Evolutionary conservation across 108 stramenopile genomes (phyloP), one percentile per base, ranked within the genome.

Genomic region (Hondaea fermentalgiana): DNA sequence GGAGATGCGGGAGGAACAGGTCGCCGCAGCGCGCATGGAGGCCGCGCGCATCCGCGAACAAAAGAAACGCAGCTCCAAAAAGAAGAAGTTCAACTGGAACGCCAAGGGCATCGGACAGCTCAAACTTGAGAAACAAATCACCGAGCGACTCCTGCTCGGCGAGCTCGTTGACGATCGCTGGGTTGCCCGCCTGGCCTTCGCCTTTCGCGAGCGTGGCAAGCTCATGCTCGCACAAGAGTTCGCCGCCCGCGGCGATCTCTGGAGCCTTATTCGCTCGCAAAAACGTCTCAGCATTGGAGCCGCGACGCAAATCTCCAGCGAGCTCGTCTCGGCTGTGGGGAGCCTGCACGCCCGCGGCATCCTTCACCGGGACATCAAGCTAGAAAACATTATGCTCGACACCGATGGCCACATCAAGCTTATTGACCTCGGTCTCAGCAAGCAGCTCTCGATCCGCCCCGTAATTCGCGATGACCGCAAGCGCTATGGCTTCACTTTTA

Each of bases 331-430:
- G 91, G 95, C 96, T 21, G 89, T 97, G 19, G 89, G 91, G 72
- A 95, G 95, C 12, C 88, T 99, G 47, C 91, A 96, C 28, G 92
- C 89, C 58, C 94, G 92, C 51, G 91, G 90, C 76, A 95, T 99
- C 45, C 96, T 99, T 8, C 98, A 99, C 92, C 97, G 98, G 90
- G 98, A 99, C 92, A 92, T 99, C 60, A 99, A 99, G 90, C 98
- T 98, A 0, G 98, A 99, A 72, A 99, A 99, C 91, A 96, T 99
- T 72, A 91, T 99, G 57, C 92, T 99, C 88, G 94, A 95, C 49
- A 35, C 16, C 4, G 45, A 53, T 45, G 76, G 76, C n/a, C 49
- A 53, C 51, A 53, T 83, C 45, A 83, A 83, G 5, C 76, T 83
- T 45, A 53, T 83, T 12, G 76, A 83, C 51, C 51, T 83, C 28